Evolutionary conservation across 2,329 filamentous ascomycete genomes (phyloP).

Genomic region (Cordyceps fumosorosea): DNA sequence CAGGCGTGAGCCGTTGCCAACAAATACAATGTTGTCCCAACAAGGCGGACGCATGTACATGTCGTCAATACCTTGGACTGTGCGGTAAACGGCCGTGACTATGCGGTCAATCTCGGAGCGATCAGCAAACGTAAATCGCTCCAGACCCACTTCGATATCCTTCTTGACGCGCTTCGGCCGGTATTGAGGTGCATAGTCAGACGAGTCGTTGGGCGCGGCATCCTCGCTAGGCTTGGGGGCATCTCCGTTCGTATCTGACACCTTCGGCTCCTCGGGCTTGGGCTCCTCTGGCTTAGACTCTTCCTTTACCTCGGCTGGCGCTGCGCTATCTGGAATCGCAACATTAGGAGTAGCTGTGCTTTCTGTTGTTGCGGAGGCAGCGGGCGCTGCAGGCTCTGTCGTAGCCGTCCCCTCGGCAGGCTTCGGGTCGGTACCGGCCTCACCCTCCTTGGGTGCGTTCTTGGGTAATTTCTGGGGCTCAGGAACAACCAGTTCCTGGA

Average conservation of each 20-base stretch:
- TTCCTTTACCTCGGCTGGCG: neutral
- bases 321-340: neutral
- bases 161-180: constrained; percentile 52
- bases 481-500: constrained; percentile 46
- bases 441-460: constrained; percentile 7
- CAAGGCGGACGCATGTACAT: constrained; percentile 76
- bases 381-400: neutral
- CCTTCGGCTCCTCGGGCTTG: constrained; percentile 18
- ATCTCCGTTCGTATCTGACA: constrained; percentile 18
- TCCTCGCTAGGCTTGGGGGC: constrained; percentile 16
- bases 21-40: constrained; percentile 88
- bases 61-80: constrained; percentile 76
- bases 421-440: neutral
- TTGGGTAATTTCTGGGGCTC: constrained; percentile 24
- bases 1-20: constrained; percentile 73
- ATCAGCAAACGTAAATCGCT: constrained; percentile 64
- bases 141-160: constrained; percentile 70
- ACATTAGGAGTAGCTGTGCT: neutral
- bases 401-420: constrained; percentile 4
- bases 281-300: constrained; percentile 15
- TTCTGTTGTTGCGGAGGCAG: neutral
- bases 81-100: constrained; percentile 74
- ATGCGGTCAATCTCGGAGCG: constrained; percentile 75
- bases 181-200: constrained; percentile 30
- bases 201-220: constrained; percentile 12